Evolutionary conservation across 192 early-diverging fungal species (phyloP).

Genomic region (Mortierella alpina): DNA sequence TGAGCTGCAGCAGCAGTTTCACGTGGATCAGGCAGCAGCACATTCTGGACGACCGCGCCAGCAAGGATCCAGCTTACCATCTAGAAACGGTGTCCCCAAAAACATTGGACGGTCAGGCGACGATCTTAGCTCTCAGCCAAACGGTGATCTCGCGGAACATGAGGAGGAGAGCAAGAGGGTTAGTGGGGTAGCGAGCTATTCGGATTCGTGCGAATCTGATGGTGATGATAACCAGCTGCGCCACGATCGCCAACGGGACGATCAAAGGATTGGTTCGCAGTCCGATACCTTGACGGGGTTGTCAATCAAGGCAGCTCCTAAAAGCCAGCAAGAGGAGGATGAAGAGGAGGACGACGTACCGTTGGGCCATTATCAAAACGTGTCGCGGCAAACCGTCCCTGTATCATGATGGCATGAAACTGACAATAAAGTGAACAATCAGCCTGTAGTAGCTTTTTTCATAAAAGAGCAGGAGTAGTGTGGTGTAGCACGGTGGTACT

Average conservation of each 20-base stretch:
- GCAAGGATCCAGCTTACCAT: conserved; percentile 1
- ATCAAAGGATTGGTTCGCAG: conserved; percentile 28
- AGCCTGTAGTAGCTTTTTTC: too few species aligned
- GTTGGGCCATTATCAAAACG: conserved; percentile 64
- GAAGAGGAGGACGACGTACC: conserved; percentile 78
- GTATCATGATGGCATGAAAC: conserved; percentile 16
- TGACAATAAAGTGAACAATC: conserved; percentile 7
- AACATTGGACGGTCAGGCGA: background rate
- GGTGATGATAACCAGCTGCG: background rate
- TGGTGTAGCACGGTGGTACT: too few species aligned
- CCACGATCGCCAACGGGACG: background rate
- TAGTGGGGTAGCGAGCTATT: background rate
- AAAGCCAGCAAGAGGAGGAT: conserved; percentile 1
- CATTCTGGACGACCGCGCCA: conserved; percentile 14
- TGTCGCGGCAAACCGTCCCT: conserved; percentile 22
- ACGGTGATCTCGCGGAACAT: background rate
- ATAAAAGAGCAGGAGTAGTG: too few species aligned
- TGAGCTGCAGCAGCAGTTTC: conserved; percentile 18
- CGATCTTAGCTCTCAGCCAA: background rate
- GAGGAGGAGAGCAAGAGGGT: conserved; percentile 1
- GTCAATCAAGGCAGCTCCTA: conserved; percentile 31
- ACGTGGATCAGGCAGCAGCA: conserved; percentile 7
- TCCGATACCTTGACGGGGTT: conserved; percentile 32
- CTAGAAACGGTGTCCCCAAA: background rate
- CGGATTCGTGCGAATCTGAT: conserved; percentile 15